Evolutionary conservation across 2,329 filamentous ascomycete genomes (phyloP).

Genomic region (Metarhizium brunneum): DNA sequence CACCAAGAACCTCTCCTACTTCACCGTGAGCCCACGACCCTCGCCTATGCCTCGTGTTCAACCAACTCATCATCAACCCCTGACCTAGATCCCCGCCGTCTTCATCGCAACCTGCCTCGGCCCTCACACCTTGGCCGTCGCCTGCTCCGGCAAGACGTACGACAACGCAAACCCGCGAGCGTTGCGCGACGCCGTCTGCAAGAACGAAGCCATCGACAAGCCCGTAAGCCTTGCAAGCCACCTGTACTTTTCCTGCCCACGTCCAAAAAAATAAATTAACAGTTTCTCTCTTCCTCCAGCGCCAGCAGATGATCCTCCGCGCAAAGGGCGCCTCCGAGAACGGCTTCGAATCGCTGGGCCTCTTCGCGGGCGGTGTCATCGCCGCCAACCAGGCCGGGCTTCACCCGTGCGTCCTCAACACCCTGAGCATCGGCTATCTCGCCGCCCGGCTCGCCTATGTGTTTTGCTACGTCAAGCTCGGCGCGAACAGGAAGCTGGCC

Average conservation of each 20-base stretch:
- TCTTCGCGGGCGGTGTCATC: slow-evolving; percentile 32
- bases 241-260: too few species aligned
- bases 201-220: slow-evolving; percentile 22
- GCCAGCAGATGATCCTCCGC: slow-evolving; percentile 45
- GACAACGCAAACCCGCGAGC: slow-evolving; percentile 30
- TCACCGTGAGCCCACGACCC: slow-evolving; percentile 5
- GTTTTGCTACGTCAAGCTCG: slow-evolving; percentile 32
- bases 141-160: slow-evolving; percentile 21
- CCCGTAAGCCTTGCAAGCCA: slow-evolving; percentile 10
- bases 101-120: slow-evolving; percentile 22
- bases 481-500: slow-evolving; percentile 28
- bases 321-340: slow-evolving; percentile 39
- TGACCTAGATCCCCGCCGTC: slow-evolving; percentile 29
- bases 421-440: slow-evolving; percentile 29
- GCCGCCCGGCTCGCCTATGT: slow-evolving; percentile 30
- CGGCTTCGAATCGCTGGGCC: slow-evolving; percentile 33
- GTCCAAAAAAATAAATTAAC: neutral
- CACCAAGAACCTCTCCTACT: slow-evolving; percentile 7
- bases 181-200: slow-evolving; percentile 20
- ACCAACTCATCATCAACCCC: neutral
- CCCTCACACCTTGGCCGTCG: slow-evolving; percentile 25
- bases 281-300: slow-evolving; percentile 16
- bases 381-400: slow-evolving; percentile 37
- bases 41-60: too few species aligned
- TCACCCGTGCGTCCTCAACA: slow-evolving; percentile 27